Evolutionary conservation across 2,329 filamentous ascomycete genomes (phyloP).

Genomic region (Parascedosporium putredinis): DNA sequence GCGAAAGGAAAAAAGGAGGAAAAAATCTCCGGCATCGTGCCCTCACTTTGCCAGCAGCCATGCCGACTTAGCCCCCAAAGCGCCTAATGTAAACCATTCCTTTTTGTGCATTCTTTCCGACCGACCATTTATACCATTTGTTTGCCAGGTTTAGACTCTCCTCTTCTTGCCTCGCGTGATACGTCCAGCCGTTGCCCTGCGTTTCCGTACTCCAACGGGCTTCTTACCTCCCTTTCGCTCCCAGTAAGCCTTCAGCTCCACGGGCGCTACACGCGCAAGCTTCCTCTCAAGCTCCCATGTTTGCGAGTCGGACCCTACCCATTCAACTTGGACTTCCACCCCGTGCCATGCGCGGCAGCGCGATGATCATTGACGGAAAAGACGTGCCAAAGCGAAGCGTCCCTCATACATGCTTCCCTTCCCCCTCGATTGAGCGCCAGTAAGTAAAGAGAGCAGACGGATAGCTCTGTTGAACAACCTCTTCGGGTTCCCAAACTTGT

Average conservation of each 20-base stretch:
- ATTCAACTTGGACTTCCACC: neutral
- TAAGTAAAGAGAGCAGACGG: slow-evolving; percentile 18
- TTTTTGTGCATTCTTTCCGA: too few relatives aligned
- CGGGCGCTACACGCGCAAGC: neutral
- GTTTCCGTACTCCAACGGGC: neutral
- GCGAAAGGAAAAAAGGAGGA: too few relatives aligned
- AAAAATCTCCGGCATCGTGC: too few relatives aligned
- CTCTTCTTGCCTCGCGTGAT: neutral
- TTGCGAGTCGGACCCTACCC: neutral
- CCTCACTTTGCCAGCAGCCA: too few relatives aligned
- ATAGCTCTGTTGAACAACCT: slow-evolving; percentile 23
- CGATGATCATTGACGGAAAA: slow-evolving; percentile 11
- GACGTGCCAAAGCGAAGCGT: slow-evolving; percentile 13
- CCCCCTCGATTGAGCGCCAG: slow-evolving; percentile 13
- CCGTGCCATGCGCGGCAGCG: neutral
- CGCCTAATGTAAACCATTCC: too few relatives aligned
- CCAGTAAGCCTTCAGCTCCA: neutral
- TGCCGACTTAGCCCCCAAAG: too few relatives aligned
- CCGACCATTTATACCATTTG: too few relatives aligned
- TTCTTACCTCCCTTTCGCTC: neutral
- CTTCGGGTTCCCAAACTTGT: slow-evolving; percentile 23
- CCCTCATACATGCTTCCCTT: slow-evolving; percentile 9
- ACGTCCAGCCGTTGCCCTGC: too few relatives aligned
- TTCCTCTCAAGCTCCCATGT: neutral
- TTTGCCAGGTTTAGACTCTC: too few relatives aligned